A percentile compares a stretch with the other conserved stretches of the same genome.
Evolutionary conservation across 78 protist species (phyloP).

Genomic region (Reticulomyxa filosa): DNA sequence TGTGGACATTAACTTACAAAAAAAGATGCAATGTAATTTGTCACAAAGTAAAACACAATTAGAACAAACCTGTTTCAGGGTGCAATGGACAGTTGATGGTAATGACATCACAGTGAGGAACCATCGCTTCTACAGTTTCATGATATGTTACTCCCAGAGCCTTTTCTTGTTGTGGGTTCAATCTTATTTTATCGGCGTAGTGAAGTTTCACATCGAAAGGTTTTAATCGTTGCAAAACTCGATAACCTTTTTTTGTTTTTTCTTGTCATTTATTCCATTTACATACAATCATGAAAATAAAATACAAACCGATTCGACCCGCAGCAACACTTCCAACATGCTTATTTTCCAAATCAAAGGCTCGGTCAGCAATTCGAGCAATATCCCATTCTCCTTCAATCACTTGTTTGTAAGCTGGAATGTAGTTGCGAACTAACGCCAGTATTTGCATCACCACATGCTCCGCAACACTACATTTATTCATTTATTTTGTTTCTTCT

Average conservation of each 20-base stretch:
- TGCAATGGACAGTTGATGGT: slow-evolving; percentile 29
- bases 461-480: slow-evolving; percentile 33
- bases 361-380: slow-evolving; percentile 16
- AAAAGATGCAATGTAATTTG: no score
- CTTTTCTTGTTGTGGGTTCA: slow-evolving; percentile 13
- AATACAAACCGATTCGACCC: slow-evolving; percentile 23
- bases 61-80: no score
- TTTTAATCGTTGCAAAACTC: slow-evolving; percentile 15
- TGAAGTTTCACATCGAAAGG: slow-evolving; percentile 21
- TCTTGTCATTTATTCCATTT: no score
- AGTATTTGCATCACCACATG: slow-evolving; percentile 25
- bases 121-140: slow-evolving; percentile 11
- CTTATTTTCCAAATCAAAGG: slow-evolving; percentile 24
- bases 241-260: no score
- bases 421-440: slow-evolving; percentile 20
- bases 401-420: slow-evolving; percentile 10
- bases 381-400: slow-evolving; percentile 21
- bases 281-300: no score
- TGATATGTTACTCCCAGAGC: not conserved
- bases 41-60: no score
- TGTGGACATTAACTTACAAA: no score
- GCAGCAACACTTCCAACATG: slow-evolving; percentile 28
- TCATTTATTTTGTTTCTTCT: no score
- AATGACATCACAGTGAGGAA: slow-evolving; percentile 13
- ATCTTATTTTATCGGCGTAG: slow-evolving; percentile 9